Evolutionary conservation across 495 filamentous ascomycete species (phyloP).

Genomic region (Immersiella caudata): DNA sequence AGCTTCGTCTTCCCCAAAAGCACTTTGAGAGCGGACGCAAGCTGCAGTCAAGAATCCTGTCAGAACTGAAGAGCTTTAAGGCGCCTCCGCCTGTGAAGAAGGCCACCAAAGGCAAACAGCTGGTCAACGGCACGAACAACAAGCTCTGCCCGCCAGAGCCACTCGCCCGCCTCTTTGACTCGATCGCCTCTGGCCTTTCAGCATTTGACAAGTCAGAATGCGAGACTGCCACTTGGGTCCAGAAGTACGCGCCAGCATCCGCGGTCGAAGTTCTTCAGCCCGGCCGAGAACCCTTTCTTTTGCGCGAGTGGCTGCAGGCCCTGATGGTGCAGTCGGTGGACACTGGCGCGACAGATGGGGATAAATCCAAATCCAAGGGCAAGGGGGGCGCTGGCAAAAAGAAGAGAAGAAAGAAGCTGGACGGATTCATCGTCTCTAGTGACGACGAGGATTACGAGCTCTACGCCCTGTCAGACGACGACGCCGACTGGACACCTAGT

Average conservation of each 20-base stretch:
- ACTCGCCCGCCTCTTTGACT: conserved; percentile 61
- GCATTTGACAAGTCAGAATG: conserved; percentile 81
- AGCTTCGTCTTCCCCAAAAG: conserved; percentile 51
- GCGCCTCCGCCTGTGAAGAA: conserved; percentile 19
- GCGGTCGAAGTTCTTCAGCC: conserved; percentile 76
- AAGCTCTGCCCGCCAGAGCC: conserved; percentile 54
- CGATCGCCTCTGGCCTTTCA: conserved; percentile 62
- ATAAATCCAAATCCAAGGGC: conserved; percentile 43
- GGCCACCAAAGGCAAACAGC: conserved; percentile 18
- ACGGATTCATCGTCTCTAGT: conserved; percentile 84
- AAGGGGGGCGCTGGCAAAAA: conserved; percentile 61
- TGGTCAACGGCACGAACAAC: conserved; percentile 19
- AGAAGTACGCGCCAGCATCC: conserved; percentile 80
- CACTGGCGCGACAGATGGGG: conserved; percentile 56
- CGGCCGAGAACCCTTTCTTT: conserved; percentile 67
- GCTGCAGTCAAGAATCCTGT: conserved; percentile 46
- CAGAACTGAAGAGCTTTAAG: conserved; percentile 35
- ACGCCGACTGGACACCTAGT: conserved; percentile 55
- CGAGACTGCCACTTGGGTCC: conserved; percentile 73
- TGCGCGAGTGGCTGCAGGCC: conserved; percentile 83
- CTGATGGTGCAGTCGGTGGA: conserved; percentile 76
- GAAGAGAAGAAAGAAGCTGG: conserved; percentile 71
- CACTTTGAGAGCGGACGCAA: conserved; percentile 54
- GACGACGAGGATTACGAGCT: conserved; percentile 80
- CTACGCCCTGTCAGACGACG: conserved; percentile 69